Evolutionary conservation across 2,329 filamentous ascomycete genomes (phyloP).

Genomic region (Calycina marina): DNA sequence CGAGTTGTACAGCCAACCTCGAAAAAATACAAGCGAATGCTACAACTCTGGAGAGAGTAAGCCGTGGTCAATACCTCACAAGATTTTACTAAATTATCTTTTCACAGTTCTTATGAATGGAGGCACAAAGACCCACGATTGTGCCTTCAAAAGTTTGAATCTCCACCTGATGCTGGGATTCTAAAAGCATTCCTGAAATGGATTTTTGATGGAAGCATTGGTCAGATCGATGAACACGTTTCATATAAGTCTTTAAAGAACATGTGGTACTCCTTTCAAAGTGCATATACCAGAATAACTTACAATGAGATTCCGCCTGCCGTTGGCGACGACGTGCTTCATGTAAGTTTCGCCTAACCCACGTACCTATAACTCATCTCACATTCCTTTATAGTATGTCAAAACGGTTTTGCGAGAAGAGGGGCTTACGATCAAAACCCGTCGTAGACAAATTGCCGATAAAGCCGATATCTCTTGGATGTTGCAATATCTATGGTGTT

Average conservation of each 20-base stretch:
- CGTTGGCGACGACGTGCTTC: background rate
- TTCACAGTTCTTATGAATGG: background rate
- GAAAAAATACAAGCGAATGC: background rate
- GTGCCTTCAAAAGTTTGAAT: background rate
- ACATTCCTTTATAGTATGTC: background rate
- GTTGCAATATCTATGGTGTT: background rate
- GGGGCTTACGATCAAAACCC: background rate
- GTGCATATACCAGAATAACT: background rate
- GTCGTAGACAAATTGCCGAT: background rate
- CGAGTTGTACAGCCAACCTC: background rate
- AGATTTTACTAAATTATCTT: background rate
- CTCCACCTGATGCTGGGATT: background rate
- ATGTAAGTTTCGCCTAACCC: background rate
- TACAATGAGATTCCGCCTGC: background rate
- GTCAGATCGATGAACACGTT: background rate
- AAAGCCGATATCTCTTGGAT: background rate
- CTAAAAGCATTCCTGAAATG: background rate
- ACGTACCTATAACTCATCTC: background rate
- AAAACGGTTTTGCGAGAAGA: background rate
- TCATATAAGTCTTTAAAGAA: background rate
- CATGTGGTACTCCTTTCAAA: background rate
- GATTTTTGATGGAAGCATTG: background rate
- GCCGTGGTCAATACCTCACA: background rate
- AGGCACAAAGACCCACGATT: background rate
- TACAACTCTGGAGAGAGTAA: background rate